Evolutionary conservation across 108 stramenopile species (phyloP).

Genomic region (Discostella pseudostelligera): DNA sequence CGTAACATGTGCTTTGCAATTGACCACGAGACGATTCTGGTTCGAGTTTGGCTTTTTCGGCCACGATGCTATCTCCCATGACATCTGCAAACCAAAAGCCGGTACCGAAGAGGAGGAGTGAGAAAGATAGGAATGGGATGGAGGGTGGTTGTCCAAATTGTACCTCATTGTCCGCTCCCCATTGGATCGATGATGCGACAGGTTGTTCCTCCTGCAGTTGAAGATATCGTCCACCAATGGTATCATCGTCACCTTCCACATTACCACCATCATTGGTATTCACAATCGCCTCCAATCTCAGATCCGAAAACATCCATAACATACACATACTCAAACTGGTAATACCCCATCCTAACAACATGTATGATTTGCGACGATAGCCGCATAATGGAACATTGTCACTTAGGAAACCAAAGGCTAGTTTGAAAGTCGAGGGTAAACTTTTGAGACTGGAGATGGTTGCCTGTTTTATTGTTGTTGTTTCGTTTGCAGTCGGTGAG

Average conservation of each 20-base stretch:
- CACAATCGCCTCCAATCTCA: slow-evolving; percentile 36
- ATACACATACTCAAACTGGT: slow-evolving; percentile 53
- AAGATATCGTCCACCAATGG: slow-evolving; percentile 11
- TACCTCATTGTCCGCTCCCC: no score
- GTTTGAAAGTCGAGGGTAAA: slow-evolving; percentile 73
- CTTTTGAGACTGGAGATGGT: slow-evolving; percentile 61
- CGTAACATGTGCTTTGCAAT: slow-evolving; percentile 79
- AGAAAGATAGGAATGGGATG: slow-evolving; percentile 57
- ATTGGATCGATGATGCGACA: not conserved
- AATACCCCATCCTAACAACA: slow-evolving; percentile 74
- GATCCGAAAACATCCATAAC: slow-evolving; percentile 51
- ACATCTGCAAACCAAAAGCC: slow-evolving; percentile 90
- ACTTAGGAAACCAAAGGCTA: slow-evolving; percentile 74
- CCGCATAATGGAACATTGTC: slow-evolving; percentile 72
- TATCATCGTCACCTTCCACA: slow-evolving; percentile 26
- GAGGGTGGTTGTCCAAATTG: slow-evolving; percentile 47
- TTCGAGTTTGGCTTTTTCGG: slow-evolving; percentile 87
- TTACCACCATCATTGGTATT: slow-evolving; percentile 33
- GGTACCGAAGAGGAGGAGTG: slow-evolving; percentile 58
- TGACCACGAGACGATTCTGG: slow-evolving; percentile 65
- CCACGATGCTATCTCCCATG: slow-evolving; percentile 84
- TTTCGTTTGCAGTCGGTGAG: no score
- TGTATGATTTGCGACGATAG: slow-evolving; percentile 78
- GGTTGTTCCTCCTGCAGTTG: slow-evolving; percentile 3
- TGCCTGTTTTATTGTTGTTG: slow-evolving; percentile 6